These are phyloP conservation scores for Cafeteria roenbergensis DNA, from an alignment of 108 stramenopile species.

Conservation along the genomic window DNA sequence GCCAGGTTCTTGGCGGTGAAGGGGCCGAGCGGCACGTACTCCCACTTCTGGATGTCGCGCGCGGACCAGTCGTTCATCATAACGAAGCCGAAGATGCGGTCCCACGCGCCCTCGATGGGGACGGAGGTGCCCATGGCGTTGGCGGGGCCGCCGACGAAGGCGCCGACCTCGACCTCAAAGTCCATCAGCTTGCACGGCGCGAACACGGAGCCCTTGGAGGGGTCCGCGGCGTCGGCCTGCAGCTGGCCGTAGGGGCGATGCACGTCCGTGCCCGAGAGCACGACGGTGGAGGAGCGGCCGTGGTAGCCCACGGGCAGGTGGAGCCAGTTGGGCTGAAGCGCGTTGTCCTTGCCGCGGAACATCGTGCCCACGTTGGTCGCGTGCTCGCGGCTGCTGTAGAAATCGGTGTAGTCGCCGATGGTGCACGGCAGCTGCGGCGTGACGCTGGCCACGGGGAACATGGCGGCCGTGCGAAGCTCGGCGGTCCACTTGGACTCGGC, in stretches of 20 bases:
- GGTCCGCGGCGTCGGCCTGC: constrained; percentile 56
- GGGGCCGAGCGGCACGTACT: constrained; percentile 83
- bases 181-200: constrained; percentile 63
- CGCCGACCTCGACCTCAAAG: constrained; percentile 78
- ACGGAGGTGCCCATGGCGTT: constrained; percentile 47
- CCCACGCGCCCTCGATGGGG: constrained; percentile 55
- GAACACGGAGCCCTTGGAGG: constrained; percentile 53
- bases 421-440: constrained; percentile 57
- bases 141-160: constrained; percentile 63
- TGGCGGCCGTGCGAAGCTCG: constrained; percentile 30
- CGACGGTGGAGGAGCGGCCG: constrained; percentile 61
- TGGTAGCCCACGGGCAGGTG: constrained; percentile 83
- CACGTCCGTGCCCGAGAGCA: constrained; percentile 35
- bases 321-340: constrained; percentile 76
- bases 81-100: constrained; percentile 73
- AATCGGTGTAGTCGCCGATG: constrained; percentile 80
- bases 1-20: constrained; percentile 81
- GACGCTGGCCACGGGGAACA: constrained; percentile 38
- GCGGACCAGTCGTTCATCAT: constrained; percentile 86
- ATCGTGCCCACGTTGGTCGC: constrained; percentile 78
- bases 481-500: constrained; percentile 18
- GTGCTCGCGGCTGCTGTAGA: constrained; percentile 74
- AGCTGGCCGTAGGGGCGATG: constrained; percentile 70
- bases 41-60: constrained; percentile 63
- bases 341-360: constrained; percentile 77